Conservation (phyloP, 2,329 filamentous ascomycete genomes). For the Aspergillus sp. region DNA sequence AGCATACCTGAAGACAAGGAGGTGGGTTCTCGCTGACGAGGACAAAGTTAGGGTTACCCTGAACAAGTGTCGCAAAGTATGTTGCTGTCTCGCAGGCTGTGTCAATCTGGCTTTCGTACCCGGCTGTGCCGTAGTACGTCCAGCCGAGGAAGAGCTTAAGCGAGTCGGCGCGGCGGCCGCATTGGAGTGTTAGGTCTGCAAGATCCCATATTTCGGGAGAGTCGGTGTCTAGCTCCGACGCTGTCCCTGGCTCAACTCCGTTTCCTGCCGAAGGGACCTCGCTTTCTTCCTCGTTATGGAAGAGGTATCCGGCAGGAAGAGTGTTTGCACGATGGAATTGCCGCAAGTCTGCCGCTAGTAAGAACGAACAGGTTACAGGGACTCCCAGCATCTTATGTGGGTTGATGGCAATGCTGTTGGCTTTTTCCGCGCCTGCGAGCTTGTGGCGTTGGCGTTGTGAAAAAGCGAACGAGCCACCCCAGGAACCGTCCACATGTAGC, state of each 20-base stretch:
- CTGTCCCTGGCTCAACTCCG: constrained; percentile 6
- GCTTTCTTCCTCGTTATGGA: constrained; percentile 62
- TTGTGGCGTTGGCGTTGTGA: constrained; percentile 66
- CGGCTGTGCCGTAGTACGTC: constrained; percentile 81
- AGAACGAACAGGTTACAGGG: constrained; percentile 87
- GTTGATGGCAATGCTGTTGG: constrained; percentile 84
- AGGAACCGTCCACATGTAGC: constrained; percentile 91
- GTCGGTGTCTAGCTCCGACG: constrained; percentile 34
- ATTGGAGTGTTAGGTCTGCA: constrained; percentile 91
- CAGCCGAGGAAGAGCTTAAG: constrained; percentile 88
- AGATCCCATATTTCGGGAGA: constrained; percentile 77
- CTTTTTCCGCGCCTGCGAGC: constrained; percentile 71
- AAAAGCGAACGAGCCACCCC: constrained; percentile 87
- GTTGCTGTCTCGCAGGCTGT: constrained; percentile 72
- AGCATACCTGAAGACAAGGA: constrained; percentile 92
- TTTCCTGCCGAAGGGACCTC: constrained; percentile 37
- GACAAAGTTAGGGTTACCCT: constrained; percentile 62
- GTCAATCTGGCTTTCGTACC: constrained; percentile 73
- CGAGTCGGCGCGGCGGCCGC: constrained; percentile 81
- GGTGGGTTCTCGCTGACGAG: constrained; percentile 77
- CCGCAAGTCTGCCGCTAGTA: constrained; percentile 75
- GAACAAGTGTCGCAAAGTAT: constrained; percentile 67
- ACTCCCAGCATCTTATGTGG: constrained; percentile 98
- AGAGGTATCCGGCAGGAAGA: constrained; percentile 82
- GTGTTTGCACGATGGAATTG: constrained; percentile 85